Evolutionary conservation across 306 rosid genomes (phyloP).

Genomic region (Macrotyloma uniflorum): DNA sequence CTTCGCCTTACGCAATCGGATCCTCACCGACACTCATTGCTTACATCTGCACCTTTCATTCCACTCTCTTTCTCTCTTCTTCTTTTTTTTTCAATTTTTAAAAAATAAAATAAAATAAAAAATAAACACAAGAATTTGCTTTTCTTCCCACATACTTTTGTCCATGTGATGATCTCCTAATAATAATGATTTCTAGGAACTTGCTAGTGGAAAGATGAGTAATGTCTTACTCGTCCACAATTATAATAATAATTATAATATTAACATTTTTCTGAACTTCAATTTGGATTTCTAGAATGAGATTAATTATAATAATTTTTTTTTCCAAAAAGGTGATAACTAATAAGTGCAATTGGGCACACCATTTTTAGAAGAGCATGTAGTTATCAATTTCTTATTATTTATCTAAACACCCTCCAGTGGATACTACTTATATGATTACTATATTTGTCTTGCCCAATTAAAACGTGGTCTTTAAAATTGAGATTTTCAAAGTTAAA

Average conservation of each 20-base stretch:
- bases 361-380: neutral
- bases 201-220: slow-evolving; percentile 31
- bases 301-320: neutral
- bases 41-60: neutral
- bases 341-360: neutral
- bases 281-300: neutral
- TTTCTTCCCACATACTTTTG: slow-evolving; percentile 27
- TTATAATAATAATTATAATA: neutral
- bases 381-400: neutral
- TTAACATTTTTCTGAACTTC: neutral
- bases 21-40: neutral
- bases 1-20: neutral
- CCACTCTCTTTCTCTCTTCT: neutral
- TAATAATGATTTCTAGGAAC: slow-evolving; percentile 18
- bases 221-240: slow-evolving; percentile 14
- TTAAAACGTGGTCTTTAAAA: neutral
- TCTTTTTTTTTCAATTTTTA: neutral
- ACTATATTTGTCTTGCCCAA: neutral
- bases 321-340: neutral
- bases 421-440: neutral
- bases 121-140: neutral
- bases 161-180: neutral
- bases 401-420: neutral
- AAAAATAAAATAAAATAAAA: neutral
- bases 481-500: neutral